phyloP scores from a whole-genome alignment of 106 monocot species.

The Platanthera guangdongensis region DNA sequence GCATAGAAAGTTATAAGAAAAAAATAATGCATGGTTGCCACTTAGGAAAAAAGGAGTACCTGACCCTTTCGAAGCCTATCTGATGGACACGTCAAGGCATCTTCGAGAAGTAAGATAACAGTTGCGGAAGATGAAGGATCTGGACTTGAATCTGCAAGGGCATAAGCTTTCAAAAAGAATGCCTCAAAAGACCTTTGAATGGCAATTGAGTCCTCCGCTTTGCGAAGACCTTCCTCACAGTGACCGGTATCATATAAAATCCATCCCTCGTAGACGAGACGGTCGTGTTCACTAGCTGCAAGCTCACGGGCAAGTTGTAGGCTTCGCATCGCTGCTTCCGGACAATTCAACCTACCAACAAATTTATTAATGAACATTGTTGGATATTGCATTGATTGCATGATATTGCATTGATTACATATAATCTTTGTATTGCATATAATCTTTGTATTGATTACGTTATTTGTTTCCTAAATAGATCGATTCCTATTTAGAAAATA shows the following conservation, averaged over 20 bases:
- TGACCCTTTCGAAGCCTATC: conserved; percentile 97
- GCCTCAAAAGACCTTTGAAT: conserved; percentile 97
- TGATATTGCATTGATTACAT: too few relatives aligned
- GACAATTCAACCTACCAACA: conserved; percentile 79
- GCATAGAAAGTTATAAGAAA: background rate
- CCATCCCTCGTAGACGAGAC: conserved; percentile 96
- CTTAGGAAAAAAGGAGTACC: conserved; percentile 21
- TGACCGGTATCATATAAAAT: conserved; percentile 96
- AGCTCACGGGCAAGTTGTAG: conserved; percentile 83
- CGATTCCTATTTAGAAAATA: too few relatives aligned
- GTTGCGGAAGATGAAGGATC: conserved; percentile 64
- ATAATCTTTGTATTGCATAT: too few relatives aligned
- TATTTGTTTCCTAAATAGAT: too few relatives aligned
- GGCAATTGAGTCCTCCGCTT: conserved; percentile 87
- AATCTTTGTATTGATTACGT: too few relatives aligned
- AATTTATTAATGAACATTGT: background rate
- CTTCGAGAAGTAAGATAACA: conserved; percentile 79
- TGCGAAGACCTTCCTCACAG: conserved; percentile 75
- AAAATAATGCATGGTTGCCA: background rate
- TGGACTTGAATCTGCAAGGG: conserved; percentile 75
- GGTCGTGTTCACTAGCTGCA: conserved; percentile 72
- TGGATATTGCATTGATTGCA: too few relatives aligned
- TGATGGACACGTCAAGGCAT: conserved; percentile 87
- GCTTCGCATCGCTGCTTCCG: conserved; percentile 94
- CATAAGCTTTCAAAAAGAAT: conserved; percentile 98